A percentile compares a stretch with the other conserved stretches of the same genome.
Evolutionary conservation across 1,284 basidiomycete genomes (phyloP).

Genomic region (Cryptococcus sp.): DNA sequence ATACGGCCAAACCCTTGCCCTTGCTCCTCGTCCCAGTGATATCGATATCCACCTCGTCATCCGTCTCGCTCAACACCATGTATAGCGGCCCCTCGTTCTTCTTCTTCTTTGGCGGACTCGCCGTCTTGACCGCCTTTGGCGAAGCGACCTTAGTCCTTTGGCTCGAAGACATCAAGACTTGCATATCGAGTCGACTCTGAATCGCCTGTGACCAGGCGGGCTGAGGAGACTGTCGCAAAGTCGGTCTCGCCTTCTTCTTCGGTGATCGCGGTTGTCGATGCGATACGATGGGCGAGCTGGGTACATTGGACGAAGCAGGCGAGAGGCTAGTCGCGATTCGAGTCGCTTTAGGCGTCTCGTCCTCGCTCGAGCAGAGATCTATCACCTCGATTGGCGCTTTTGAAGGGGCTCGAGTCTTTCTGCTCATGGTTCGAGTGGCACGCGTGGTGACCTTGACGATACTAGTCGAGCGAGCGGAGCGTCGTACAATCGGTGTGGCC

Average conservation of each 20-base stretch:
- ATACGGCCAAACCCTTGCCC: no score
- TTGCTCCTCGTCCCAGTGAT: background rate
- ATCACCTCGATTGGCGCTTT: conserved; percentile 6
- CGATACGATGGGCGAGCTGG: background rate
- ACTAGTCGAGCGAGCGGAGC: no score
- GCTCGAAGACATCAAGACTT: background rate
- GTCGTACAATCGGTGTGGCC: no score
- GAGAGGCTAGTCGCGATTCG: background rate
- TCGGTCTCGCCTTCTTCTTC: conserved; percentile 2
- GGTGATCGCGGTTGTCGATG: background rate
- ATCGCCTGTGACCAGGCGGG: no score
- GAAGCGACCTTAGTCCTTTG: background rate
- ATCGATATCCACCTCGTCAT: conserved; percentile 3
- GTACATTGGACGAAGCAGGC: background rate
- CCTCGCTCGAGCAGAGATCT: conserved; percentile 14
- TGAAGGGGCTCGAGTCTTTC: background rate
- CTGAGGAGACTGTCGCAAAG: background rate
- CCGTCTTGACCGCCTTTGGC: background rate
- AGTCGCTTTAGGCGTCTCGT: conserved; percentile 3
- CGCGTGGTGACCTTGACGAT: no score
- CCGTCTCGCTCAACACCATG: conserved; percentile 12
- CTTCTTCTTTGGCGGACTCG: background rate
- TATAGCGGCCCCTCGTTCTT: background rate
- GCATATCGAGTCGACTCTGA: background rate
- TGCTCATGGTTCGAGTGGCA: no score